Percentiles rank a stretch among this genome's conserved stretches.
Evolutionary conservation across 1,284 basidiomycete species (phyloP).

Genomic region (Porodaedalea pini): DNA sequence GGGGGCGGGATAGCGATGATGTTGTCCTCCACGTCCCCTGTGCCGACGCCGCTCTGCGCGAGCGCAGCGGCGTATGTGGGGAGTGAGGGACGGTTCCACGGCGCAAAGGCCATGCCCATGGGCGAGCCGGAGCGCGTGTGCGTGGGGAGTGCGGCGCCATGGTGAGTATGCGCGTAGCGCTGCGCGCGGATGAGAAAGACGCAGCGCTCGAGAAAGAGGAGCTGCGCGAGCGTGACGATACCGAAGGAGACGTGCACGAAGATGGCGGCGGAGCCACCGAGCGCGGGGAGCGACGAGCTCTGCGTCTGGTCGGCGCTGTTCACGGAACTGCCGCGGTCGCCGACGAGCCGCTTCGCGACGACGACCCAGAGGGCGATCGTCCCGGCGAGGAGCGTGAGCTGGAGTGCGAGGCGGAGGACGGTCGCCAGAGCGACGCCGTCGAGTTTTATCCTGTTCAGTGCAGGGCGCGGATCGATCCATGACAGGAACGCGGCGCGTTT

Average conservation of each 20-base stretch:
- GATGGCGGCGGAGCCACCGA: conserved; percentile 35
- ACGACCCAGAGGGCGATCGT: conserved; percentile 57
- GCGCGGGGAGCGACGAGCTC: conserved; percentile 10
- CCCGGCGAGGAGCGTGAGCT: conserved; percentile 43
- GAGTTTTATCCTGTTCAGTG: conserved; percentile 36
- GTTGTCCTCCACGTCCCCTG: conserved; percentile 70
- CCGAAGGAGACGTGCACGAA: conserved; percentile 60
- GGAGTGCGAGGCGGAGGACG: conserved; percentile 41
- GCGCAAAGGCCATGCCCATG: conserved; percentile 48
- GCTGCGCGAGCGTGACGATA: conserved; percentile 44
- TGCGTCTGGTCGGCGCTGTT: conserved; percentile 4
- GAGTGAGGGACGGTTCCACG: conserved; percentile 66
- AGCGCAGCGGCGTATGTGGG: conserved; percentile 69
- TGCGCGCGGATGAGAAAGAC: conserved; percentile 62
- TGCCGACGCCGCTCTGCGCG: conserved; percentile 63
- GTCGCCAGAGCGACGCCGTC: conserved; percentile 48
- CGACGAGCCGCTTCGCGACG: conserved; percentile 31
- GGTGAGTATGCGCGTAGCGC: conserved; percentile 55
- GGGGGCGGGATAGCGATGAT: conserved; percentile 63
- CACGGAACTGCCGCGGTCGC: conserved; percentile 2
- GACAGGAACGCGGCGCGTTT: conserved; percentile 33
- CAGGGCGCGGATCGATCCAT: conserved; percentile 34
- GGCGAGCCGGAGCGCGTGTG: conserved; percentile 29
- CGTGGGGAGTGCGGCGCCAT: conserved; percentile 50
- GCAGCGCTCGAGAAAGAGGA: conserved; percentile 61